Percentiles rank a stretch among this genome's conserved stretches.
Evolutionary conservation across 306 rosid genomes (phyloP).

Genomic region (Quercus glauca): DNA sequence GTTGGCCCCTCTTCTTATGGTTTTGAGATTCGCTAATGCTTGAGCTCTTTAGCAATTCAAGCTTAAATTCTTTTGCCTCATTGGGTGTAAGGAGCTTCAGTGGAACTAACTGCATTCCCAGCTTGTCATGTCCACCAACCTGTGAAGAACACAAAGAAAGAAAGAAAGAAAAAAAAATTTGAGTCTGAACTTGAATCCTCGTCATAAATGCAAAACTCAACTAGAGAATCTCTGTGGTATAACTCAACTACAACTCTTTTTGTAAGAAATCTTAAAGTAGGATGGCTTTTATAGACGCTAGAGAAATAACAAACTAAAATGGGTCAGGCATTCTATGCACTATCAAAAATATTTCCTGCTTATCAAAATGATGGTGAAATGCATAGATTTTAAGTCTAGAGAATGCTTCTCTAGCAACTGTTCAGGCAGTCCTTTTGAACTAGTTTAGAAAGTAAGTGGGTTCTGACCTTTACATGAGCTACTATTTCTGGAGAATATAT

Average conservation of each 20-base stretch:
- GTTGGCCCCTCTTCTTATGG: slow-evolving; percentile 65
- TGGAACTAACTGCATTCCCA: slow-evolving; percentile 90
- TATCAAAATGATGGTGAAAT: no score
- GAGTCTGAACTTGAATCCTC: not conserved
- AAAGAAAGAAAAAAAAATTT: not conserved
- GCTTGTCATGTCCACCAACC: slow-evolving; percentile 82
- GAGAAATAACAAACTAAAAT: no score
- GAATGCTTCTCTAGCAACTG: no score
- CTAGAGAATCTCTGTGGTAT: not conserved
- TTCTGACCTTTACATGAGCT: not conserved
- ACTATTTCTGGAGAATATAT: not conserved
- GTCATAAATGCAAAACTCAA: not conserved
- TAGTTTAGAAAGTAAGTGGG: not conserved
- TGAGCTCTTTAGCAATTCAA: slow-evolving; percentile 77
- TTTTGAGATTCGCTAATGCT: slow-evolving; percentile 52
- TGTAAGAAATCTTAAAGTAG: no score
- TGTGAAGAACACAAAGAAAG: slow-evolving; percentile 22
- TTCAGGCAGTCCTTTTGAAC: no score
- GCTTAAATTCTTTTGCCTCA: slow-evolving; percentile 54
- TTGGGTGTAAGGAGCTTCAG: slow-evolving; percentile 59
- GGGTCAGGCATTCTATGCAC: no score
- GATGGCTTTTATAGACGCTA: no score
- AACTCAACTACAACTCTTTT: not conserved
- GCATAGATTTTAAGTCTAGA: no score
- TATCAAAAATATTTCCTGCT: no score